Base-by-base conservation (phyloP, 73 alveolate species). In the Uronychia setigera region DNA sequence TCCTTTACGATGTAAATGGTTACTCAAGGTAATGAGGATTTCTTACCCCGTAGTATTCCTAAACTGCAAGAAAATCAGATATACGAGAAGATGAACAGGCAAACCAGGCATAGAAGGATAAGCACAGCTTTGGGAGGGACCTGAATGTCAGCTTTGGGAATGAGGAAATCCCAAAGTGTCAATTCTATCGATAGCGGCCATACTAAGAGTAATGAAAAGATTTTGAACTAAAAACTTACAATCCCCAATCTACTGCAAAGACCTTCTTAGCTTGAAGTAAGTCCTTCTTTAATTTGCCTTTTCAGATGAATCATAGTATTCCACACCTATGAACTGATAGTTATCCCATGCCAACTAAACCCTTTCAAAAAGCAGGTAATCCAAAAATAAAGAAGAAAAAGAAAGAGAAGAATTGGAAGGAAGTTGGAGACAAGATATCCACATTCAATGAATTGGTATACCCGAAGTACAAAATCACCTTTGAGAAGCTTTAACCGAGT, bases 391-490 rank as follows among this genome's bases (percentile, higher is more conserved):
- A 25, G 79, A 83, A 34, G 32, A 14, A 26, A 31, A 82, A 83
- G 32, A 1, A 35, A 9, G 76, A 83, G 74, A 60, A 82, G 90
- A 83, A 83, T 31, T 30, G 67, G 67, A 46, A 83, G 29, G 76
- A 82, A 32, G 76, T 83, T 75, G 90, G 90, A 9, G 31, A 60
- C 29, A 78, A 78, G 27, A 76, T 83, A 9, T 75, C 85, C 33
- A 76, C 84, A 25, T 83, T 74, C 76, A 83, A 83, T 83, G 90
- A 83, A 60, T 0, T 29, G 26, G 90, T 83, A 1, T 83, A 5
- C 79, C 90, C 90, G 9, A 74, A 84, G 76, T 83, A 83, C 79
- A 83, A 79, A 29, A 83, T 74, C 1, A 76, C 29, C 31, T 83
- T 83, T 32, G 32, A 83, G 28, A 26, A 83, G 32, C 28, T 83